Evolutionary conservation across 495 filamentous ascomycete genomes (phyloP), one percentile per base, ranked within the genome.

Genomic region (Parmelia sp.): DNA sequence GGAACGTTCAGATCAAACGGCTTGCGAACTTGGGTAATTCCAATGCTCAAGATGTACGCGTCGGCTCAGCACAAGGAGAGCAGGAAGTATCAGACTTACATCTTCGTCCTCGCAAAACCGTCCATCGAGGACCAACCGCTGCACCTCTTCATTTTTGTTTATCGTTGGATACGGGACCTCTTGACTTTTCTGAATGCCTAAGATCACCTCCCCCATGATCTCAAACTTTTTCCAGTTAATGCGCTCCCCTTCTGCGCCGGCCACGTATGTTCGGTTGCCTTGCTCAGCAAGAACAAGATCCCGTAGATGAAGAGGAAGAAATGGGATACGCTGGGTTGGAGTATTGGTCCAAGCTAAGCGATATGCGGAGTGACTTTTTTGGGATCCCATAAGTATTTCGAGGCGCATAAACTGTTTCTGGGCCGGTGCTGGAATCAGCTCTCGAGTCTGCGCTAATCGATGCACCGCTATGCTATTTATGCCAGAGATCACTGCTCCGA

Each of bases 171-270:
- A 96, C 21, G 93, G 88, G 49, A 84, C 87, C 40, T 87, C 87
- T 76, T 97, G 94, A 73, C 91, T 96, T 74, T 85, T 86, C 79
- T 96, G 91, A 44, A 98, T 88, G 7, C 89, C 88, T 60, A 96
- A 81, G 58, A 98, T 82, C 31, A 96, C 88, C 64, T 97, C 92
- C 7, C 91, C 91, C 77, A 97, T 87, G 25, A 98, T 88, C 77
- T 97, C 92, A 68, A 97, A 97, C 71, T 98, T 98, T 77, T 88
- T 91, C 94, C 94, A 98, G 71, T 97, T 97, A 71, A 98, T 90
- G 47, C 89, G 81, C 63, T 88, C 86, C 23, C 79, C 81, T 63
- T 88, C 85, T 58, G 76, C 79, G 29, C 88, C 83, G 27, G 86
- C 87, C 14, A 96, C 78, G 71, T 95, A 92, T 17, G 94, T 97